These are phyloP conservation scores for Chiua sp. DNA, from an alignment of 1,284 basidiomycete genomes.

Conservation along the genomic window DNA sequence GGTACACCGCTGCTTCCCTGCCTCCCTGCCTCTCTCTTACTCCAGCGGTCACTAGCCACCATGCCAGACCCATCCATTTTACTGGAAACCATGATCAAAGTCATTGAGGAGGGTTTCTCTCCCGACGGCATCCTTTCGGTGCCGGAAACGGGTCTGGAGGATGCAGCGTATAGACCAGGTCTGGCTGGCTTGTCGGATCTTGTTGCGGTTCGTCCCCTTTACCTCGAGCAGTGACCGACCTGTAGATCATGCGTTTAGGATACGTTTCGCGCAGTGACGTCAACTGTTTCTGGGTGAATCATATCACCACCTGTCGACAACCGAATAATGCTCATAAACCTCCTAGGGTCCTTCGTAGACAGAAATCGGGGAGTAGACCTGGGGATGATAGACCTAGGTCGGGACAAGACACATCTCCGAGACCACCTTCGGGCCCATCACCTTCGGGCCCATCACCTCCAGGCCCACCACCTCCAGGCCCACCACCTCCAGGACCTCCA, in stretches of 20 bases:
- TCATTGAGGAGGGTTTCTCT: conserved; percentile 6
- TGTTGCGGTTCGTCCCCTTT: neutral
- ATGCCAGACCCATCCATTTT: neutral
- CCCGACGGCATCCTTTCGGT: conserved; percentile 14
- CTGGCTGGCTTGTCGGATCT: neutral
- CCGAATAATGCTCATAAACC: too few relatives aligned
- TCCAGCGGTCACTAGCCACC: neutral
- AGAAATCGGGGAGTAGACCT: too few relatives aligned
- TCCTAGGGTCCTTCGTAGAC: too few relatives aligned
- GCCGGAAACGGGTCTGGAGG: conserved; percentile 14
- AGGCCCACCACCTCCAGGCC: too few relatives aligned
- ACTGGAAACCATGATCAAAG: neutral
- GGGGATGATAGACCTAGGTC: too few relatives aligned
- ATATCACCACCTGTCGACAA: neutral
- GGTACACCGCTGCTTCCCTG: too few relatives aligned
- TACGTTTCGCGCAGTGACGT: neutral
- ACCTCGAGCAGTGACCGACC: neutral
- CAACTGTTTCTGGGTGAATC: neutral
- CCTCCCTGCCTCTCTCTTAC: neutral
- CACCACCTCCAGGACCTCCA: too few relatives aligned
- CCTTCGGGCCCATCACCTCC: too few relatives aligned
- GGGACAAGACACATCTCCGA: too few relatives aligned
- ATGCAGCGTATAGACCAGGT: neutral
- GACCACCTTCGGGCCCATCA: too few relatives aligned
- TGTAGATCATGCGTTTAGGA: neutral